Evolutionary conservation across 768 basidiomycete species (phyloP).

Genomic region (Phylloporus sp.): DNA sequence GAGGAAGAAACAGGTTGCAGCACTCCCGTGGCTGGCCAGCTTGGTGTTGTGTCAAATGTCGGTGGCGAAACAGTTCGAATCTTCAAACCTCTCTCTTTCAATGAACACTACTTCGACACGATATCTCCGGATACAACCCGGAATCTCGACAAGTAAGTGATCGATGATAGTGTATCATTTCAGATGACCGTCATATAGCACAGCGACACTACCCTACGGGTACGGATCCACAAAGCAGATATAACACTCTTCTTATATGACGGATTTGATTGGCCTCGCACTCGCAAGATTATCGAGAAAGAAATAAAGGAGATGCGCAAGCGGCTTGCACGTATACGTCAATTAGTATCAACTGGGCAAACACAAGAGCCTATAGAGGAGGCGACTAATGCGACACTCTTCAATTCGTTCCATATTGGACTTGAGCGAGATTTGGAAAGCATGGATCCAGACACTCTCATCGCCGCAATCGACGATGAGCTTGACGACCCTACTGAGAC

Average conservation of each 20-base stretch:
- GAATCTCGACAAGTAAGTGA: slow-evolving; percentile 44
- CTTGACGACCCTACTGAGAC: slow-evolving; percentile 74
- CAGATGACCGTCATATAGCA: slow-evolving; percentile 27
- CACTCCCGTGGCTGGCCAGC: slow-evolving; percentile 25
- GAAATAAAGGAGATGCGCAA: slow-evolving; percentile 86
- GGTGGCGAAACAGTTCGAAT: slow-evolving; percentile 88
- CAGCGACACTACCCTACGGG: slow-evolving; percentile 46
- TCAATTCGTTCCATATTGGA: slow-evolving; percentile 94
- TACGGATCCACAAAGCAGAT: slow-evolving; percentile 59
- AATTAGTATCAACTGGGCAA: slow-evolving; percentile 89
- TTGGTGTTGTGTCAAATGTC: slow-evolving; percentile 52
- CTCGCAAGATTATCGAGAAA: slow-evolving; percentile 82
- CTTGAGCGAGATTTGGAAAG: slow-evolving; percentile 74
- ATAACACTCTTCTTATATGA: slow-evolving; percentile 77
- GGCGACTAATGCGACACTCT: slow-evolving; percentile 69
- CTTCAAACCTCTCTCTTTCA: slow-evolving; percentile 58
- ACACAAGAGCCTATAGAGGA: slow-evolving; percentile 73
- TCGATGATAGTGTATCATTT: neutral
- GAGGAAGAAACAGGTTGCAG: slow-evolving; percentile 15
- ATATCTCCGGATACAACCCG: slow-evolving; percentile 53
- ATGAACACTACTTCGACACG: slow-evolving; percentile 72
- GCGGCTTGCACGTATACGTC: slow-evolving; percentile 82
- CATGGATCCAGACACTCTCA: slow-evolving; percentile 69
- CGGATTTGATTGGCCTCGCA: slow-evolving; percentile 91
- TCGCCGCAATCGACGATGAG: slow-evolving; percentile 92